phyloP scores from a whole-genome alignment of 2,329 filamentous ascomycete species.

The Sporothrix sp. region DNA sequence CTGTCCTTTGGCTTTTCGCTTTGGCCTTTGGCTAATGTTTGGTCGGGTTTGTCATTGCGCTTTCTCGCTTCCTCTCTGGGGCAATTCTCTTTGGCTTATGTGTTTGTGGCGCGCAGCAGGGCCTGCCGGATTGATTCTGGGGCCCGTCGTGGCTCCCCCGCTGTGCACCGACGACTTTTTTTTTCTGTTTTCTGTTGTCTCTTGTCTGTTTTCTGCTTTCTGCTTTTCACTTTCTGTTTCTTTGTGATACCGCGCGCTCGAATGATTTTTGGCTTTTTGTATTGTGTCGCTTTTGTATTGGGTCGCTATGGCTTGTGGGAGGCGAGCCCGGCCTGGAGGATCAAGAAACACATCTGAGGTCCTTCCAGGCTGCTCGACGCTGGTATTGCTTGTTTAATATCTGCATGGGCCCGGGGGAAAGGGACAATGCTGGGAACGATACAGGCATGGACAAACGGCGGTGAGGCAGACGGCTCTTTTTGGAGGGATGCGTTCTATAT shows the following conservation, averaged over 20 bases:
- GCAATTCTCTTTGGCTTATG: background rate
- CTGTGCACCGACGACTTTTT: background rate
- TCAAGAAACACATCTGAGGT: no score
- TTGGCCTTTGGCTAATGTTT: no score
- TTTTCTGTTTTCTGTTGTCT: no score
- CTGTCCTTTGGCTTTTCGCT: no score
- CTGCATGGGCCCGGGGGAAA: background rate
- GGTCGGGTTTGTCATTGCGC: no score
- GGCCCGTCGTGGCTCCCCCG: background rate
- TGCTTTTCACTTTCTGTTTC: background rate
- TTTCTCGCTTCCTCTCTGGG: background rate
- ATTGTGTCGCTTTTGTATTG: background rate
- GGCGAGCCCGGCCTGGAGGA: no score
- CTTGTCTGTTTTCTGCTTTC: no score
- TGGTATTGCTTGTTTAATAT: no score
- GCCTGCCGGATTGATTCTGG: constrained; percentile 3
- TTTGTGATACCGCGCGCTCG: constrained; percentile 13
- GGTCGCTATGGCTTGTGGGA: no score
- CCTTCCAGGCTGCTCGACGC: background rate
- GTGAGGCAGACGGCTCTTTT: background rate
- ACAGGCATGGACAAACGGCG: no score
- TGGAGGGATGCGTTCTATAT: background rate
- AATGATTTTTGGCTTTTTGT: background rate
- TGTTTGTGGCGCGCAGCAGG: background rate
- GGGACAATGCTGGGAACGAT: background rate